Evolutionary conservation across 2,329 filamentous ascomycete genomes (phyloP).

Genomic region (Neofusicoccum kwambonambiense): DNA sequence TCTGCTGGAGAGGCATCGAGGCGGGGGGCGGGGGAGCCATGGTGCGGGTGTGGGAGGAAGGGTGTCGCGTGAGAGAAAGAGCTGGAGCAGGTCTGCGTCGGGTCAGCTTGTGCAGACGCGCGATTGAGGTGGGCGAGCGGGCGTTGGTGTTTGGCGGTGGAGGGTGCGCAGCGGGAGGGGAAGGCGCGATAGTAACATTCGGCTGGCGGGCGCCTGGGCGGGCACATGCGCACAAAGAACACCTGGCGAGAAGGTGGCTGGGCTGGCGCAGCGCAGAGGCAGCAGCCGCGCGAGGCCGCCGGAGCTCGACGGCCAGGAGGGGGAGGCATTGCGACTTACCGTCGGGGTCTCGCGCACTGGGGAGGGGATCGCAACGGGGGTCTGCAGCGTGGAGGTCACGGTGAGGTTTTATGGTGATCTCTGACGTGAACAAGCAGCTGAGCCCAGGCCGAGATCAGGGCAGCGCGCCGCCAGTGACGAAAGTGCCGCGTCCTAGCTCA

Average conservation of each 20-base stretch:
- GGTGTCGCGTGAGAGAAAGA: slow-evolving; percentile 28
- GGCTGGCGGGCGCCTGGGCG: not conserved
- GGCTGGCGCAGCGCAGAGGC: slow-evolving; percentile 18
- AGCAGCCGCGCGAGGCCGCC: not conserved
- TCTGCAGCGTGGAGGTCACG: not conserved
- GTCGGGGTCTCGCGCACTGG: slow-evolving; percentile 18
- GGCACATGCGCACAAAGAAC: slow-evolving; percentile 17
- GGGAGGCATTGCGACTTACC: slow-evolving; percentile 28
- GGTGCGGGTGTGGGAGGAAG: slow-evolving; percentile 21
- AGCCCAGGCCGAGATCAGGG: slow-evolving; percentile 10
- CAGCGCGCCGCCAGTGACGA: slow-evolving; percentile 17
- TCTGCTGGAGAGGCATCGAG: slow-evolving; percentile 68
- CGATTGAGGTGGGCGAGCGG: not conserved
- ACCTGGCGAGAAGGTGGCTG: slow-evolving; percentile 33
- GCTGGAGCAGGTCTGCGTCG: slow-evolving; percentile 14
- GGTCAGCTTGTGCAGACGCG: slow-evolving; percentile 3
- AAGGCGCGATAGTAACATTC: slow-evolving; percentile 2
- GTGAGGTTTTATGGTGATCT: slow-evolving; percentile 15
- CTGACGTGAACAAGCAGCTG: slow-evolving; percentile 16
- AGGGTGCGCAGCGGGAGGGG: not conserved
- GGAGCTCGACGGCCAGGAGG: not conserved
- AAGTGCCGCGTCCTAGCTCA: slow-evolving; percentile 14
- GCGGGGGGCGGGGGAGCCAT: slow-evolving; percentile 76
- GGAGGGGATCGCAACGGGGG: not conserved
- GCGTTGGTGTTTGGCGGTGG: not conserved